Base-by-base conservation (phyloP, 768 basidiomycete genomes). In the Lactarius sanguifluus region DNA sequence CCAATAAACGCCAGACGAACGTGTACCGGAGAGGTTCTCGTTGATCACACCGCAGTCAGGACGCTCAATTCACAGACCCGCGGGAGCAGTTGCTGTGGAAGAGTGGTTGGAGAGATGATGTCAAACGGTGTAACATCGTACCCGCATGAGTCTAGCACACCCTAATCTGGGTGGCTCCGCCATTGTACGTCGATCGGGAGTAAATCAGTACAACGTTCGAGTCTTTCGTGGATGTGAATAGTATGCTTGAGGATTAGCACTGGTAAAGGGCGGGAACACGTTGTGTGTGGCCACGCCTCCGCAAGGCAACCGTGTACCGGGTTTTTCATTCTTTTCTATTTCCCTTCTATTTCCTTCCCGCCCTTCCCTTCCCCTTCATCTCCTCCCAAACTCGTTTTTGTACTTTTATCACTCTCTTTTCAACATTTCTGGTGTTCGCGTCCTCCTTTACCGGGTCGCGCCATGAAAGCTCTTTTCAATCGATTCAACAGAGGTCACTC, bases 391-490 rank as follows among this genome's bases (percentile, higher is more conserved):
- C 45, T 50, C 55, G 43, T 66, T 66, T 63, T 71, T 67, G 69
- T 65, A 69, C 69, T 69, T 68, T 70, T 67, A 66, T 64, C 67
- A 62, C 64, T 67, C 59, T 64, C 66, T 55, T 62, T 34, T 63
- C 65, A 63, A 68, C 64, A 56, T 64, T 68, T 54, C 57, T 28
- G 52, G 64, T 25, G 1, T 23, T 66, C 68, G 70, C 66, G 65
- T 62, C 61, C 32, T 28, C 41, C 52, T 34, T 25, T 38, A 12
- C 36, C 16, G n/a, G 47, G 45, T 28, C 23, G 30, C 69, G 67
- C 76, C 76, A 94, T 94, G 91, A 93, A 92, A 83, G 91, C 92
- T 54, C 89, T 93, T 72, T 85, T 93, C 77, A 83, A 84, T 74
- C 85, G 91, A 73, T 79, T 93, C 71, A 90, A 91, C 74, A 77